Conservation (phyloP, 495 filamentous ascomycete species). For the Trichoderma erinaceum region DNA sequence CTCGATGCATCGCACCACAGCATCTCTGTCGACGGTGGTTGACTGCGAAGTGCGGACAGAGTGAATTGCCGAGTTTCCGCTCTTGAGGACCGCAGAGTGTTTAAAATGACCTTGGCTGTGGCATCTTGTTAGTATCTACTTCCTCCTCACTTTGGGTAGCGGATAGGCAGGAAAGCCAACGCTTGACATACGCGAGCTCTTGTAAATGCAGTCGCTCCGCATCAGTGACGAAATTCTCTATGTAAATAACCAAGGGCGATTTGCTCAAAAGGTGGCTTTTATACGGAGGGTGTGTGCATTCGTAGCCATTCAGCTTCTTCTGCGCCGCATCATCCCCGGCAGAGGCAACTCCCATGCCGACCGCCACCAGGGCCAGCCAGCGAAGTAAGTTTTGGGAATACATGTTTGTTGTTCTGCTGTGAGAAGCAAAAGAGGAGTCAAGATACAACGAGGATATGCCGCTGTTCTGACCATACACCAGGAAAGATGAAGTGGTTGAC, state of each 20-base stretch:
- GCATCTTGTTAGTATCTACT: neutral
- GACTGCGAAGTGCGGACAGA: constrained; percentile 40
- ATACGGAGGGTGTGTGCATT: constrained; percentile 39
- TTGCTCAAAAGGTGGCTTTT: constrained; percentile 47
- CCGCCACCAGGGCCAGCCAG: neutral
- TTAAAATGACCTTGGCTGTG: constrained; percentile 34
- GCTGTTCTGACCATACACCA: neutral
- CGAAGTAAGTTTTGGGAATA: neutral
- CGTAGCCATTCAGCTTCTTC: constrained; percentile 26
- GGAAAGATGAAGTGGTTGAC: neutral
- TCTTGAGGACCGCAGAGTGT: constrained; percentile 34
- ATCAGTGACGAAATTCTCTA: constrained; percentile 42
- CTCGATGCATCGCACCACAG: constrained; percentile 61
- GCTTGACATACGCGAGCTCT: constrained; percentile 33
- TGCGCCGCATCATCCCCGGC: constrained; percentile 18
- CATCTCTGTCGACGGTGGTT: constrained; percentile 44
- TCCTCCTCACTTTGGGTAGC: neutral
- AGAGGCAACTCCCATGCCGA: neutral
- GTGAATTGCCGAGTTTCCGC: constrained; percentile 27
- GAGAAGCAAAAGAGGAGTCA: neutral
- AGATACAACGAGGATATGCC: neutral
- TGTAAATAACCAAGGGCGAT: constrained; percentile 51
- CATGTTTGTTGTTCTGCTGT: neutral
- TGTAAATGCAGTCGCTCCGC: constrained; percentile 37
- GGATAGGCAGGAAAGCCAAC: neutral